Conservation (phyloP, 495 filamentous ascomycete species). For the Penicillium angulare region DNA sequence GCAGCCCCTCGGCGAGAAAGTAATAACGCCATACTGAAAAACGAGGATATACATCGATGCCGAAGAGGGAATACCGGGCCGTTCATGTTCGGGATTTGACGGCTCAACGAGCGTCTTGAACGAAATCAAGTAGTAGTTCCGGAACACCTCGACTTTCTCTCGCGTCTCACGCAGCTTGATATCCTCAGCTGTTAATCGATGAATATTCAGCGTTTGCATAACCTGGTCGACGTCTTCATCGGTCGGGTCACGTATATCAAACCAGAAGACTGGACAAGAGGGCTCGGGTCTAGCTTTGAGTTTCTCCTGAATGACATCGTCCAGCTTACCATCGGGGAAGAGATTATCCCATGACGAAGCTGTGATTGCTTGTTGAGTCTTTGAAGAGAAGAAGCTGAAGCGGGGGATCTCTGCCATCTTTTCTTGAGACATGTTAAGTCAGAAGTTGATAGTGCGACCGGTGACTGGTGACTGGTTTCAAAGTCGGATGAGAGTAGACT, state of each 20-base stretch:
- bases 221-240: slow-evolving; percentile 77
- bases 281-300: slow-evolving; percentile 13
- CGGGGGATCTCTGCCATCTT: no score
- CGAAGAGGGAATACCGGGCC: slow-evolving; percentile 60
- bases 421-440: no score
- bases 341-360: slow-evolving; percentile 76
- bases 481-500: no score
- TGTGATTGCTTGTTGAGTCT: slow-evolving; percentile 71
- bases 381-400: slow-evolving; percentile 89
- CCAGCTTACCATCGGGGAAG: slow-evolving; percentile 68
- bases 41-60: slow-evolving; percentile 91
- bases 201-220: slow-evolving; percentile 80
- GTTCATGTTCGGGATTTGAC: slow-evolving; percentile 57
- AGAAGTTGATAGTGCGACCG: no score
- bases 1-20: slow-evolving; percentile 79
- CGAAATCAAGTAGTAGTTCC: slow-evolving; percentile 89
- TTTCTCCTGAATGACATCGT: slow-evolving; percentile 70
- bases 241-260: slow-evolving; percentile 81
- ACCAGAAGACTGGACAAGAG: slow-evolving; percentile 66
- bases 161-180: slow-evolving; percentile 85
- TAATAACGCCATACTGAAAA: slow-evolving; percentile 86
- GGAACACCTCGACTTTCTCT: slow-evolving; percentile 95
- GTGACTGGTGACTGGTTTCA: no score
- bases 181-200: slow-evolving; percentile 89
- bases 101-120: slow-evolving; percentile 80